These are phyloP conservation scores for Trypethelium eluteriae DNA, from an alignment of 495 filamentous ascomycete genomes.

Conservation along the genomic window DNA sequence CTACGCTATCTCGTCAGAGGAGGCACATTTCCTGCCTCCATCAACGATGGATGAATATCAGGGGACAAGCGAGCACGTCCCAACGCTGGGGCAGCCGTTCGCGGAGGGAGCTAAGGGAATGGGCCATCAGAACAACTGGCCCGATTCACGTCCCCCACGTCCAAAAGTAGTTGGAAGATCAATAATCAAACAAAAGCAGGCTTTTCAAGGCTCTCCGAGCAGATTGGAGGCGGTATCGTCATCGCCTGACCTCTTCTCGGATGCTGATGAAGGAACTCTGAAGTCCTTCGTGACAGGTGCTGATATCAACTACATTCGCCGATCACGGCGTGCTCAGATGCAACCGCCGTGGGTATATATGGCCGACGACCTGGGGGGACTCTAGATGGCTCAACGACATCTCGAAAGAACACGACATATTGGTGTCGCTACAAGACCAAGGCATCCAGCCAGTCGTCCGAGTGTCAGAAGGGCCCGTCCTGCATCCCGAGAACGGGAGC, in stretches of 20 bases:
- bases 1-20: too few relatives aligned
- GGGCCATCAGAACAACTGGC: too few relatives aligned
- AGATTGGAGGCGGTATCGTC: too few relatives aligned
- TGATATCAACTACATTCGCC: slow-evolving; percentile 5
- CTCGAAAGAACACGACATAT: too few relatives aligned
- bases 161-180: not conserved
- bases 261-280: not conserved
- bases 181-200: not conserved
- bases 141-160: too few relatives aligned
- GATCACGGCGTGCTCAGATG: slow-evolving; percentile 1
- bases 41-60: too few relatives aligned
- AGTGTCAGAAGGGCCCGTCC: too few relatives aligned
- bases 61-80: too few relatives aligned
- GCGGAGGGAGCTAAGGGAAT: too few relatives aligned
- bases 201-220: not conserved
- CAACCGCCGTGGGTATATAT: not conserved
- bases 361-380: not conserved
- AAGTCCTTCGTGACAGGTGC: not conserved
- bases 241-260: not conserved
- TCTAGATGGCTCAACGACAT: too few relatives aligned
- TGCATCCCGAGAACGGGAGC: not conserved
- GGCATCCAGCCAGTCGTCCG: not conserved
- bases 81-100: too few relatives aligned
- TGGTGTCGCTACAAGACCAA: not conserved
- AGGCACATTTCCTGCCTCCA: too few relatives aligned